These are phyloP conservation scores for Psilocybe cyanescens DNA, from an alignment of 768 basidiomycete genomes.

Conservation along the genomic window DNA sequence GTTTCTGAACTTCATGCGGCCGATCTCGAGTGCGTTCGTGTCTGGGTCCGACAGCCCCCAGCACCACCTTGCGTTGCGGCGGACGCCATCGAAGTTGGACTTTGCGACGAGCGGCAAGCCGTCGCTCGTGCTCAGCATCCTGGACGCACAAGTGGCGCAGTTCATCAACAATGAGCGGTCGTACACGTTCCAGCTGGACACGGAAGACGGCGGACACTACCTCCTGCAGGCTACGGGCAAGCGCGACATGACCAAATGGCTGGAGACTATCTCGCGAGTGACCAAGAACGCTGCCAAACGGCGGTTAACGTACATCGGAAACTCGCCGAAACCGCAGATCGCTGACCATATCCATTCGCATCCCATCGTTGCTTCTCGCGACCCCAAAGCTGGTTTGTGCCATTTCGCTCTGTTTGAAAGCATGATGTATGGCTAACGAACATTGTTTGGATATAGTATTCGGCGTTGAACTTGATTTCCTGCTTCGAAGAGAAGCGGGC, in stretches of 20 bases:
- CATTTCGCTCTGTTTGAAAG: neutral
- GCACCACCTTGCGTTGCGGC: conserved; percentile 45
- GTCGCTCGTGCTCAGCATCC: conserved; percentile 72
- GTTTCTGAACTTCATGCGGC: conserved; percentile 87
- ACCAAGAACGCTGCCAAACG: conserved; percentile 77
- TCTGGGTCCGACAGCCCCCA: conserved; percentile 63
- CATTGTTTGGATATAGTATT: conserved; percentile 50
- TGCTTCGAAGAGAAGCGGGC: conserved; percentile 67
- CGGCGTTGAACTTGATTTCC: conserved; percentile 73
- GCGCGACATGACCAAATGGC: conserved; percentile 78
- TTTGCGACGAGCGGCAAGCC: conserved; percentile 77
- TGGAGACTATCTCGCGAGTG: conserved; percentile 71
- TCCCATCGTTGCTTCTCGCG: conserved; percentile 60
- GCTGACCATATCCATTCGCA: conserved; percentile 75
- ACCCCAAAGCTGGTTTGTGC: conserved; percentile 73
- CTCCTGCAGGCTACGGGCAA: conserved; percentile 74
- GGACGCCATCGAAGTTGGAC: conserved; percentile 75
- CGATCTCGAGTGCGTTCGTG: conserved; percentile 84
- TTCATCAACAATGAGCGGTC: conserved; percentile 83
- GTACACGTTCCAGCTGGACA: conserved; percentile 81
- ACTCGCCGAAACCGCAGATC: conserved; percentile 71
- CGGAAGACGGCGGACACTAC: conserved; percentile 87
- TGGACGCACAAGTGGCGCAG: conserved; percentile 69
- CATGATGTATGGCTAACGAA: conserved; percentile 6
- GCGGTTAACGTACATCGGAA: conserved; percentile 79